A percentile compares a stretch with the other conserved stretches of the same genome.
Conservation (phyloP, 2,329 filamentous ascomycete species). For the Mycosphaerella arachidis region DNA sequence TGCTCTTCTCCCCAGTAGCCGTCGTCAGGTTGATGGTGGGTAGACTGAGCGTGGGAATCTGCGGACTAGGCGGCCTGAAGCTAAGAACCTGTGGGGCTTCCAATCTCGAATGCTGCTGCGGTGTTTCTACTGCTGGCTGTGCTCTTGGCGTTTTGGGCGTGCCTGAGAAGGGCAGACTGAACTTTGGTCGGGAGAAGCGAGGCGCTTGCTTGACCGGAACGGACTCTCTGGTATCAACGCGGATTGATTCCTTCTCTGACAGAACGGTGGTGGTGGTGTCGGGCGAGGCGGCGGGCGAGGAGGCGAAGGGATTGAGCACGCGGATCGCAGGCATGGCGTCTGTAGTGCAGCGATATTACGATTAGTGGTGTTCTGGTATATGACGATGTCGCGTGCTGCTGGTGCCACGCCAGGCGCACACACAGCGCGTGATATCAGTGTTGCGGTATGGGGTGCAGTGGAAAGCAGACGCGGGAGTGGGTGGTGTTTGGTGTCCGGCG, state of each 20-base stretch:
- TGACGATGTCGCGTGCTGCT: constrained; percentile 1
- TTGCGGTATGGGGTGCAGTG: constrained; percentile 3
- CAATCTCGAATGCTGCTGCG: constrained; percentile 20
- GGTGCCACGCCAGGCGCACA: neutral
- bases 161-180: constrained; percentile 29
- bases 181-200: constrained; percentile 25
- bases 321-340: constrained; percentile 58
- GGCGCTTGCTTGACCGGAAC: constrained; percentile 16
- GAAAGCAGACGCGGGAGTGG: neutral
- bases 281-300: constrained; percentile 46
- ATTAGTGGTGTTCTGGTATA: constrained; percentile 25
- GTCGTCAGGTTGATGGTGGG: constrained; percentile 91
- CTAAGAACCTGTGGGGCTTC: constrained; percentile 46
- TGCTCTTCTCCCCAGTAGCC: constrained; percentile 70
- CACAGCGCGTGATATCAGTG: constrained; percentile 1
- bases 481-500: neutral
- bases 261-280: constrained; percentile 44
- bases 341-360: constrained; percentile 24
- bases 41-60: constrained; percentile 70
- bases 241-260: constrained; percentile 50
- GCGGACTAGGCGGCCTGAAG: constrained; percentile 59
- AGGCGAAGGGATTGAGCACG: constrained; percentile 56
- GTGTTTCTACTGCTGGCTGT: constrained; percentile 33
- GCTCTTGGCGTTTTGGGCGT: constrained; percentile 26
- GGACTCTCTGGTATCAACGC: constrained; percentile 25